Percentiles rank a stretch among this genome's conserved stretches.
Conservation (phyloP, 2,329 filamentous ascomycete genomes). For the Plectosphaerella sp. region DNA sequence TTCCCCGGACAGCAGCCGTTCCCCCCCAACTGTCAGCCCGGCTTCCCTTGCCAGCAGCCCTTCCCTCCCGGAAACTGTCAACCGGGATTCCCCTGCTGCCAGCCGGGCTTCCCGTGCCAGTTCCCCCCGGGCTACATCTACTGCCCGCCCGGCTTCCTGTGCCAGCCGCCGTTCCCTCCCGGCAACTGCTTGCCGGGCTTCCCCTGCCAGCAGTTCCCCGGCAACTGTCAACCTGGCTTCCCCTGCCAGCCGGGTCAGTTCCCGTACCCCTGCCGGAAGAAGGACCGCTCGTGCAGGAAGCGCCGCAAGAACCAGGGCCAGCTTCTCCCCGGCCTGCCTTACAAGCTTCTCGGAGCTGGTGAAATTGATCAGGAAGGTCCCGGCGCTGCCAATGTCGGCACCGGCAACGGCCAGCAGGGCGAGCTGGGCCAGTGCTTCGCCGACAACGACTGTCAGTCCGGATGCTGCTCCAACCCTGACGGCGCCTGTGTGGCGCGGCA, state of each 20-base stretch:
- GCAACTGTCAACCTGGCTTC: not conserved
- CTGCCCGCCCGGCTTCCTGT: not conserved
- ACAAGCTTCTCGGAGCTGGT: not conserved
- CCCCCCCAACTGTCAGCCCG: not conserved
- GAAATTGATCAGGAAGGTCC: not conserved
- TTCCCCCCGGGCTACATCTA: not conserved
- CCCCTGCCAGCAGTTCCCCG: not conserved
- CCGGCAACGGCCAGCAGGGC: constrained; percentile 24
- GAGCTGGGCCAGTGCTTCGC: constrained; percentile 26
- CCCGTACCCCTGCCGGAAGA: not conserved
- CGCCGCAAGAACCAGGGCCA: not conserved
- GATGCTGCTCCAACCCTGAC: constrained; percentile 25
- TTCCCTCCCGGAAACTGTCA: not conserved
- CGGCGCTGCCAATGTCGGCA: constrained; percentile 21
- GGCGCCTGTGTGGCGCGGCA: constrained; percentile 28
- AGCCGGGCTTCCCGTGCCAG: not conserved
- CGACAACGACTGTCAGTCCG: constrained; percentile 24
- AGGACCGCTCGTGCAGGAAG: not conserved
- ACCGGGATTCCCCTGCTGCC: not conserved
- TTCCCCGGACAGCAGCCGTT: not conserved
- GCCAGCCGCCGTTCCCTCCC: not conserved
- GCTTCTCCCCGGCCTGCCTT: not conserved
- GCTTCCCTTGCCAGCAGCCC: not conserved
- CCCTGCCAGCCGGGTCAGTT: not conserved
- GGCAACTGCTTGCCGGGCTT: not conserved